Evolutionary conservation across 257 asterid genomes (phyloP).

Genomic region (Nicotiana undulata): DNA sequence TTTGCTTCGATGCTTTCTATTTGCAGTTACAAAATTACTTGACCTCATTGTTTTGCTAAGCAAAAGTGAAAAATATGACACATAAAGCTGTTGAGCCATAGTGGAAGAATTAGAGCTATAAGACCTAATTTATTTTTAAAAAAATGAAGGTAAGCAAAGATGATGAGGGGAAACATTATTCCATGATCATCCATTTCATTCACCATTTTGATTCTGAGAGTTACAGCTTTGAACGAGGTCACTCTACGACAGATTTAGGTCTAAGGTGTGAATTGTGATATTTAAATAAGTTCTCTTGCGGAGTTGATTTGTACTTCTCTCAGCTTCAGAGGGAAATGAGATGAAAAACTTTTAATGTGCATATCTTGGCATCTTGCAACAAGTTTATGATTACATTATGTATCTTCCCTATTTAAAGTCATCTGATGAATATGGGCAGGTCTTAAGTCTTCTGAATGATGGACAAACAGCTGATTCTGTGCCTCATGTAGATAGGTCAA

Average conservation of each 20-base stretch:
- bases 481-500: conserved; percentile 29
- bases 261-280: neutral
- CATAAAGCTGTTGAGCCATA: neutral
- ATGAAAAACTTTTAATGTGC: neutral
- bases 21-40: neutral
- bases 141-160: neutral
- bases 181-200: neutral
- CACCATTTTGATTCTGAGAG: neutral
- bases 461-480: conserved; percentile 38
- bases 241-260: neutral
- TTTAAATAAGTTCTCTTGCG: neutral
- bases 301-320: neutral
- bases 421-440: conserved; percentile 37
- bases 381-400: neutral
- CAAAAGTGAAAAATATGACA: neutral
- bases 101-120: neutral
- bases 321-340: neutral
- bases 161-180: neutral
- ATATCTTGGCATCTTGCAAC: neutral
- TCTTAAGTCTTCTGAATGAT: conserved; percentile 58
- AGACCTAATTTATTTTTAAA: neutral
- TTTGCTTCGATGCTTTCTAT: neutral
- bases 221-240: too few relatives aligned
- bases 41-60: neutral
- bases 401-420: conserved; percentile 5